These are phyloP conservation scores for Fusarium dlaminii DNA, from an alignment of 2,329 filamentous ascomycete species.

Conservation along the genomic window DNA sequence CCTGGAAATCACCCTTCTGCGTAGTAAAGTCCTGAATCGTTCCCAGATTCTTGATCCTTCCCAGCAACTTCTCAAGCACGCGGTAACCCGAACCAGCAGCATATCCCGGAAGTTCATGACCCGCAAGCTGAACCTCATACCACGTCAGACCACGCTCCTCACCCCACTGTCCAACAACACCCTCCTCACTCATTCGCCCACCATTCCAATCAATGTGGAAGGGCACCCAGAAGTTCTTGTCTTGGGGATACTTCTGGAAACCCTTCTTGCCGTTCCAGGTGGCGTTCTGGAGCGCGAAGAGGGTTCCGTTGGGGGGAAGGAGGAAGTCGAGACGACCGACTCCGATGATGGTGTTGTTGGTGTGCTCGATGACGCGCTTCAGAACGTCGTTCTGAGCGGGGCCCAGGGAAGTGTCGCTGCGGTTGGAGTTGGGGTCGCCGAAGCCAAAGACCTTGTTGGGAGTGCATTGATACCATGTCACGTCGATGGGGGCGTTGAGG, in stretches of 20 bases:
- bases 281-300: slow-evolving; percentile 81
- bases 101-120: slow-evolving; percentile 59
- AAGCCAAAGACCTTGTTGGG: slow-evolving; percentile 39
- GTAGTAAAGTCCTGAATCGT: slow-evolving; percentile 37
- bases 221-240: slow-evolving; percentile 74
- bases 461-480: slow-evolving; percentile 42
- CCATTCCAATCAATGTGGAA: slow-evolving; percentile 58
- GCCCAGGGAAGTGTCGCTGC: slow-evolving; percentile 23
- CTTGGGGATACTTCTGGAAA: slow-evolving; percentile 61
- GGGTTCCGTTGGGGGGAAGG: slow-evolving; percentile 73
- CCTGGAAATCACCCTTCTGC: slow-evolving; percentile 34
- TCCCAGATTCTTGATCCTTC: slow-evolving; percentile 37
- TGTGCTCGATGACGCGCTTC: slow-evolving; percentile 44
- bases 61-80: slow-evolving; percentile 41
- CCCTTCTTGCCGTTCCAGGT: slow-evolving; percentile 78
- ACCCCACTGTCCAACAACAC: slow-evolving; percentile 74
- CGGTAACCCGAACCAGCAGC: slow-evolving; percentile 42
- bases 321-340: slow-evolving; percentile 64
- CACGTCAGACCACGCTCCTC: slow-evolving; percentile 81
- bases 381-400: slow-evolving; percentile 39
- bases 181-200: slow-evolving; percentile 65
- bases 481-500: slow-evolving; percentile 67
- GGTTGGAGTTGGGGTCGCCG: slow-evolving; percentile 29
- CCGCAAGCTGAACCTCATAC: slow-evolving; percentile 70
- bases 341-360: slow-evolving; percentile 47